Conservation (phyloP, 2,329 filamentous ascomycete genomes). For the Colletotrichum spinosum region DNA sequence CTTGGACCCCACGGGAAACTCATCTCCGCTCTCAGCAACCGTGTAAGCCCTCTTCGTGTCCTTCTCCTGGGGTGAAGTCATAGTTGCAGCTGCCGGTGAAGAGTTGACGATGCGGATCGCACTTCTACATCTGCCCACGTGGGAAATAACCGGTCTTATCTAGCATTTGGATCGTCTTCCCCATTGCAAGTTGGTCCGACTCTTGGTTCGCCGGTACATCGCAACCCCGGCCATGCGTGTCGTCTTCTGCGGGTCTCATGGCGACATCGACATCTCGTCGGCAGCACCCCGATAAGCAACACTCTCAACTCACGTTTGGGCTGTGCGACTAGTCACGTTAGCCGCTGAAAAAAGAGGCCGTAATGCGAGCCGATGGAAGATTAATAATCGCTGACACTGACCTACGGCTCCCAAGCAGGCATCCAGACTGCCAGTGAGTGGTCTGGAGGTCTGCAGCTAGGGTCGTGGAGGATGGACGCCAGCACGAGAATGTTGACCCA, state of each 20-base stretch:
- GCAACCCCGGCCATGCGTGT: conserved; percentile 1
- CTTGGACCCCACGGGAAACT: not conserved
- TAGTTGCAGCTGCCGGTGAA: not conserved
- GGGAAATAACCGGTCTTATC: not conserved
- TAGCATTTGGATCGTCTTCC: not conserved
- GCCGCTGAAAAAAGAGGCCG: too few species aligned
- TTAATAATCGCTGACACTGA: too few species aligned
- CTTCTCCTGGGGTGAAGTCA: conserved; percentile 15
- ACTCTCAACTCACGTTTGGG: too few species aligned
- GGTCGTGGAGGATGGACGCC: too few species aligned
- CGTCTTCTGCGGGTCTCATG: conserved; percentile 31
- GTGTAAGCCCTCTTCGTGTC: not conserved
- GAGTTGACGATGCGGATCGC: not conserved
- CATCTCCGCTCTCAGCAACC: not conserved
- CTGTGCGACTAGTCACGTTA: too few species aligned
- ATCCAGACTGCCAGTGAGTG: too few species aligned
- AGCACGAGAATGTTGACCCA: too few species aligned
- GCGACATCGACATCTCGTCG: conserved; percentile 23
- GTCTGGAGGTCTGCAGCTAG: too few species aligned
- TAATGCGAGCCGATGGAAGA: too few species aligned
- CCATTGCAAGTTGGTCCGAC: not conserved
- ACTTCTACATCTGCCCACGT: not conserved
- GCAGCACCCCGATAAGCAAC: not conserved
- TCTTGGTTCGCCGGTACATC: not conserved
- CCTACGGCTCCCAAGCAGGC: too few species aligned